Evolutionary conservation across 352 stramenopile species (phyloP).

Genomic region (Phytopythium vexans): DNA sequence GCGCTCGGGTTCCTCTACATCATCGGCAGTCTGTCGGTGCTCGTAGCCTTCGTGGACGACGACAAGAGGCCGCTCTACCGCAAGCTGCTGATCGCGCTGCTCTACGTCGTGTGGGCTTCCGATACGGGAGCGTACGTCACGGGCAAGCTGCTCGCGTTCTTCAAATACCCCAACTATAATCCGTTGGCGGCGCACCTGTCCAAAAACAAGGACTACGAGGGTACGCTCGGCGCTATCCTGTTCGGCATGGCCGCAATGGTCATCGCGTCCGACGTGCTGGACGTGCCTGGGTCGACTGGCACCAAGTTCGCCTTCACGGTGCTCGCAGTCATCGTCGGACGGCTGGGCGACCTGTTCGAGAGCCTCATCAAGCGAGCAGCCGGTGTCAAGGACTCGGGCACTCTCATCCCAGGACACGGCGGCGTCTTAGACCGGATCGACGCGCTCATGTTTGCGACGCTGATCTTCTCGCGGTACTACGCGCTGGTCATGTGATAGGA

Average conservation of each 20-base stretch:
- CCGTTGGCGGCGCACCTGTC: constrained; percentile 87
- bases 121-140: constrained; percentile 95
- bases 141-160: constrained; percentile 82
- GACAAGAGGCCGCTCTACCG: constrained; percentile 45
- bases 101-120: constrained; percentile 72
- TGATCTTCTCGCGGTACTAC: constrained; percentile 65
- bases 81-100: constrained; percentile 60
- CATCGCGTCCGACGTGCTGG: constrained; percentile 55
- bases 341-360: constrained; percentile 94
- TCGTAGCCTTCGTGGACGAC: constrained; percentile 64
- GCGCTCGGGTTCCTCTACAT: constrained; percentile 61
- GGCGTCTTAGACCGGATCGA: constrained; percentile 94
- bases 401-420: constrained; percentile 94
- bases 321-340: constrained; percentile 90
- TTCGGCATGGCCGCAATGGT: constrained; percentile 87
- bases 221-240: constrained; percentile 82
- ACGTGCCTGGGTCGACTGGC: constrained; percentile 67
- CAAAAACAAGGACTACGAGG: constrained; percentile 97
- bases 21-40: constrained; percentile 41
- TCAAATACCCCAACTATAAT: constrained; percentile 80
- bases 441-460: constrained; percentile 89
- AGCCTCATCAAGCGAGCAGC: constrained; percentile 95
- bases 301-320: constrained; percentile 80
- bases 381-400: constrained; percentile 93
- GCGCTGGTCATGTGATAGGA: constrained; percentile 19